These are phyloP conservation scores for Veloboletus limbatus DNA, from an alignment of 1,284 basidiomycete genomes.

Conservation along the genomic window DNA sequence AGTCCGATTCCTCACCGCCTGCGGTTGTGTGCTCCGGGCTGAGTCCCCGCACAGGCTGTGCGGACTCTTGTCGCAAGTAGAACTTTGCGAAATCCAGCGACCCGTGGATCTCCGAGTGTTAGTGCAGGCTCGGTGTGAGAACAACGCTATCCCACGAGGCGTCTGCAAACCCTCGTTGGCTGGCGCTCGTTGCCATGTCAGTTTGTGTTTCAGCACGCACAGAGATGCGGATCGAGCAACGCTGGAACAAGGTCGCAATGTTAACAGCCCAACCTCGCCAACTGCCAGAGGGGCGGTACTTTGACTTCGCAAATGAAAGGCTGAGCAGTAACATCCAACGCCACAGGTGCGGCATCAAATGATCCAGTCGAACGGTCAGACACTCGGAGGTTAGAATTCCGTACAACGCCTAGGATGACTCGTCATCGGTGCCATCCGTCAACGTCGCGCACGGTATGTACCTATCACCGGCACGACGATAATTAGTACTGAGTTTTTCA, in stretches of 20 bases:
- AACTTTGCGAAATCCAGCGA: conserved; percentile 1
- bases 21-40: conserved; percentile 17
- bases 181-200: conserved; percentile 2
- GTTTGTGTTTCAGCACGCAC: conserved; percentile 23
- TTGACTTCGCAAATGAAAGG: conserved; percentile 16
- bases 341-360: conserved; percentile 26
- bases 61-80: neutral
- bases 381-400: conserved; percentile 2
- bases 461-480: conserved; percentile 8
- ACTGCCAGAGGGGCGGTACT: conserved; percentile 21
- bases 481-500: too few relatives aligned
- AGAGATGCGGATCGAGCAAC: conserved; percentile 9
- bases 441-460: neutral
- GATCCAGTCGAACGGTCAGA: neutral
- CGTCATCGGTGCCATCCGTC: neutral
- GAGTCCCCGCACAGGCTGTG: conserved; percentile 25
- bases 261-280: conserved; percentile 26
- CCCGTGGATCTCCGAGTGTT: conserved; percentile 3
- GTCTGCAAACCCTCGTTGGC: conserved; percentile 2
- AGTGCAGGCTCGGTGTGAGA: neutral
- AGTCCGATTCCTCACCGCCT: conserved; percentile 26
- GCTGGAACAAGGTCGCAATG: conserved; percentile 31
- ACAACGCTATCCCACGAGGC: neutral
- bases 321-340: conserved; percentile 25
- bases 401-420: conserved; percentile 1